Conservation (phyloP, 768 basidiomycete species). For the Lactarius quietus region DNA sequence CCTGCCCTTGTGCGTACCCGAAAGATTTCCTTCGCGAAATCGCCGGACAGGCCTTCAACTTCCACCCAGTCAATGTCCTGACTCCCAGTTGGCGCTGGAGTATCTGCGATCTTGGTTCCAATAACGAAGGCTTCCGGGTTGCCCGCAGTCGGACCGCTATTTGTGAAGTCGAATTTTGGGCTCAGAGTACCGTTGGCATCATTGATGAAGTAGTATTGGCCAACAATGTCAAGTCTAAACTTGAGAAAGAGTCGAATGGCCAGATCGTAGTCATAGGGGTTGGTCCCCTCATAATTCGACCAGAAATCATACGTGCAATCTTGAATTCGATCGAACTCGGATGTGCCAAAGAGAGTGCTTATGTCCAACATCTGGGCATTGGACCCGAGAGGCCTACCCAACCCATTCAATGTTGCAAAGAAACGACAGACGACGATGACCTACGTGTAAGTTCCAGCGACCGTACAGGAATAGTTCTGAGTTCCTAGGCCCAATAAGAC, state of each 20-base stretch:
- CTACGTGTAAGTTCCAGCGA: not conserved
- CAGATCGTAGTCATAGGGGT: not conserved
- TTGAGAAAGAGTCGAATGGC: not conserved
- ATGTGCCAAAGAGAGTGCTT: not conserved
- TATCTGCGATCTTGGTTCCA: not conserved
- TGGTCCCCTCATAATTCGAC: not conserved
- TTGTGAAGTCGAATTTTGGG: not conserved
- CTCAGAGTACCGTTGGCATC: not conserved
- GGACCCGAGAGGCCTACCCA: not conserved
- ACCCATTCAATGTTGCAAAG: not conserved
- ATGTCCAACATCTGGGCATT: not conserved
- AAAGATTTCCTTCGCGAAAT: not conserved
- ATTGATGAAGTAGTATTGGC: not conserved
- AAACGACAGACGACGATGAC: not conserved
- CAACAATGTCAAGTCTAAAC: not conserved
- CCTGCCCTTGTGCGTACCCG: not conserved
- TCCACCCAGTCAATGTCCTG: not conserved
- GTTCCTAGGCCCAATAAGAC: not conserved
- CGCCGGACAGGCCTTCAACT: not conserved
- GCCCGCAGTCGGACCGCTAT: not conserved
- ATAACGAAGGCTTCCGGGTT: not conserved
- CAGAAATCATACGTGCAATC: not conserved
- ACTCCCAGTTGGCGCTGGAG: not conserved
- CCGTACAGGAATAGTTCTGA: constrained; percentile 13
- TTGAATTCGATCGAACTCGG: not conserved